These are phyloP conservation scores for Sporothrix curviconia DNA, from an alignment of 2,329 filamentous ascomycete species.

Conservation along the genomic window DNA sequence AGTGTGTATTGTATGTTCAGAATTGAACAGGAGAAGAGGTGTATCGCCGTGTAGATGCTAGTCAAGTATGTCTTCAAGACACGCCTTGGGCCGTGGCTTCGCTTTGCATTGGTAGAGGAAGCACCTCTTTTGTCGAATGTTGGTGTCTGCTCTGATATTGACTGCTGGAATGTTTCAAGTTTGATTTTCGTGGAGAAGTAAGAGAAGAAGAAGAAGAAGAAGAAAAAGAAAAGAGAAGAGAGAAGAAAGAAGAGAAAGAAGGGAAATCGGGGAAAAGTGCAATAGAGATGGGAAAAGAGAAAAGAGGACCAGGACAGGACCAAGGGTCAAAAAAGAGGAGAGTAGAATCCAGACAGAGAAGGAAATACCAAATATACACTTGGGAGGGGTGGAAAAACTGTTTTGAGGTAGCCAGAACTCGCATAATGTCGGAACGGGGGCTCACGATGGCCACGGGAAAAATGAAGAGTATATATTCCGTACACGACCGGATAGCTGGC, in stretches of 20 bases:
- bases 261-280: not conserved
- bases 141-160: too few relatives aligned
- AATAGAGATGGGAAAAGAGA: not conserved
- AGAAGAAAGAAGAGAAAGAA: not conserved
- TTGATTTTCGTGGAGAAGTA: too few relatives aligned
- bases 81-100: too few relatives aligned
- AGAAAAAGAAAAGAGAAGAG: not conserved
- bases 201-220: not conserved
- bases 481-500: slow-evolving; percentile 8
- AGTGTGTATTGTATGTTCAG: too few relatives aligned
- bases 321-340: not conserved
- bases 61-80: too few relatives aligned
- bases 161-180: too few relatives aligned
- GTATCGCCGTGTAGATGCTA: not conserved
- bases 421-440: not conserved
- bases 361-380: too few relatives aligned
- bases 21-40: too few relatives aligned
- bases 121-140: too few relatives aligned
- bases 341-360: not conserved
- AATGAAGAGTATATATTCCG: slow-evolving; percentile 3
- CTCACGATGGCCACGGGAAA: slow-evolving; percentile 10
- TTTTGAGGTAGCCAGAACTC: not conserved
- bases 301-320: too few relatives aligned
- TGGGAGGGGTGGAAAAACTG: not conserved
- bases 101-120: too few relatives aligned